Evolutionary conservation across 495 filamentous ascomycete species (phyloP).

Genomic region (Podospora conica): DNA sequence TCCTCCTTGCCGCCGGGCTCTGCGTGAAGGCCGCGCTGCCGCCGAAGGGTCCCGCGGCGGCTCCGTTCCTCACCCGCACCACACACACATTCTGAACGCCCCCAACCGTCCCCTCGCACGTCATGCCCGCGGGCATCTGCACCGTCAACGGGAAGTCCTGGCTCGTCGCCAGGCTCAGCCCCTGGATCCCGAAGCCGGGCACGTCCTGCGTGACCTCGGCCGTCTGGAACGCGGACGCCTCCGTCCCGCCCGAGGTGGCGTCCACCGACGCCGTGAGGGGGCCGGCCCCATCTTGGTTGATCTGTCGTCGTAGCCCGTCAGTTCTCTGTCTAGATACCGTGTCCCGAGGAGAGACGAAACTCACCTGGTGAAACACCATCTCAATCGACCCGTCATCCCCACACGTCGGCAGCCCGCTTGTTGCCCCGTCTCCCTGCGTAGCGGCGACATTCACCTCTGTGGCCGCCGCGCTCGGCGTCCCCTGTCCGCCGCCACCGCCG

Average conservation of each 20-base stretch:
- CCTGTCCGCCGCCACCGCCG: background rate
- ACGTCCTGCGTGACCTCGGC: conserved; percentile 54
- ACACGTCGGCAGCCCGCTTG: conserved; percentile 45
- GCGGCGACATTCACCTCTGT: conserved; percentile 40
- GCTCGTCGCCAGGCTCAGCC: conserved; percentile 43
- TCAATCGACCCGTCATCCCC: conserved; percentile 48
- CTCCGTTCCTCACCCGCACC: conserved; percentile 50
- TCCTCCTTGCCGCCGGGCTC: conserved; percentile 41
- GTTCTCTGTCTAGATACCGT: background rate
- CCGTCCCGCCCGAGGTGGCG: conserved; percentile 50
- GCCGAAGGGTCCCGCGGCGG: conserved; percentile 55
- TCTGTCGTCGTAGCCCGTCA: conserved; percentile 30
- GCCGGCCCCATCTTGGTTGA: conserved; percentile 50
- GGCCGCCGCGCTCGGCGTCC: conserved; percentile 26
- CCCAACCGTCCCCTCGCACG: conserved; percentile 48
- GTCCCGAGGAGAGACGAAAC: background rate
- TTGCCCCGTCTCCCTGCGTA: conserved; percentile 36
- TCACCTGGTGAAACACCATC: conserved; percentile 42
- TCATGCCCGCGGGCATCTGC: conserved; percentile 57
- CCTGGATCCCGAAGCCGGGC: conserved; percentile 46
- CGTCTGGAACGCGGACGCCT: conserved; percentile 45
- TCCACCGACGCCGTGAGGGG: conserved; percentile 45
- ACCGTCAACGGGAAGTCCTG: conserved; percentile 52
- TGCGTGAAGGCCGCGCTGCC: conserved; percentile 49
- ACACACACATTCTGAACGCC: conserved; percentile 52